These are phyloP conservation scores for Oropetium thomaeum DNA, from an alignment of 176 grass and related monocot species.

Conservation along the genomic window DNA sequence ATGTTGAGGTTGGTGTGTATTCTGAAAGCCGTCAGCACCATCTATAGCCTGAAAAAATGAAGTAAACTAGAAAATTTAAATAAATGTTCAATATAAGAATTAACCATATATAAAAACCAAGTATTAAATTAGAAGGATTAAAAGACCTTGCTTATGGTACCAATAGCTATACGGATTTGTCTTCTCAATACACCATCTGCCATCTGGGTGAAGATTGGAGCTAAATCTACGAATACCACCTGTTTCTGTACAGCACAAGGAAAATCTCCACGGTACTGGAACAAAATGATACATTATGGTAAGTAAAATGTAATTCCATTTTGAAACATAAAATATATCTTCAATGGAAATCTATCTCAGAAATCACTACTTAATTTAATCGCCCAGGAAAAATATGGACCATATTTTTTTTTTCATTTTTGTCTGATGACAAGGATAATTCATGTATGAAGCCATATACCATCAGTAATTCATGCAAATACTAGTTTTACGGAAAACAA, in stretches of 20 bases:
- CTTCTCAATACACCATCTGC: slow-evolving; percentile 65
- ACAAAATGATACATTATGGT: slow-evolving; percentile 47
- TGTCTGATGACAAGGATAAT: not conserved
- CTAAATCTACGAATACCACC: slow-evolving; percentile 84
- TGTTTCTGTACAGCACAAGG: slow-evolving; percentile 65
- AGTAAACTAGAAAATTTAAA: slow-evolving; percentile 30
- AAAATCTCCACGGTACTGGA: slow-evolving; percentile 96
- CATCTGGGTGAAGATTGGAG: slow-evolving; percentile 72
- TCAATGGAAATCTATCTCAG: not conserved
- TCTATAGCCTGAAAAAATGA: slow-evolving; percentile 67
- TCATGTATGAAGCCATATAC: not conserved
- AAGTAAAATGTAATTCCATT: not conserved
- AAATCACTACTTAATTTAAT: not conserved
- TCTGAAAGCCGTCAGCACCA: slow-evolving; percentile 87
- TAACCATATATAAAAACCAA: slow-evolving; percentile 16
- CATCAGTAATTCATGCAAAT: not conserved
- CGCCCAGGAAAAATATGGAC: not conserved
- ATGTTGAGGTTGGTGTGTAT: slow-evolving; percentile 78
- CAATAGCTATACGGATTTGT: slow-evolving; percentile 70
- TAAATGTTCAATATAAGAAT: slow-evolving; percentile 14
- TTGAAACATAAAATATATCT: not conserved
- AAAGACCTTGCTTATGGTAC: slow-evolving; percentile 66
- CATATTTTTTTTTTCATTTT: slow-evolving; percentile 12
- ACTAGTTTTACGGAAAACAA: slow-evolving; percentile 2
- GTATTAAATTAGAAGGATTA: not conserved